Conservation (phyloP, 257 asterid species). For the Salvia rosmarinus region DNA sequence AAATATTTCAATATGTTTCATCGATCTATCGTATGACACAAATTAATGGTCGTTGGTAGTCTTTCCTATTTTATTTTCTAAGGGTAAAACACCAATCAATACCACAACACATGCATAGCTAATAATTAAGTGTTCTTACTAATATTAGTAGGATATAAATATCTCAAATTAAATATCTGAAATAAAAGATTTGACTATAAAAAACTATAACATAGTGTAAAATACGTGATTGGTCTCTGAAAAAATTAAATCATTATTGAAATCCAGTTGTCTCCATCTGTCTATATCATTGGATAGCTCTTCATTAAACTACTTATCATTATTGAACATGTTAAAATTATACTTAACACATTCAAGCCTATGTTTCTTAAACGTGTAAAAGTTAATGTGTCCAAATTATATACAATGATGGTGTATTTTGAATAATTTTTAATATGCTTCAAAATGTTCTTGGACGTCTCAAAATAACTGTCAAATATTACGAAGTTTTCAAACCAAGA, state of each 20-base stretch:
- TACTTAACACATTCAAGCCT: not conserved
- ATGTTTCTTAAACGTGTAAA: not conserved
- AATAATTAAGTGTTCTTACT: not conserved
- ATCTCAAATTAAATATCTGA: not conserved
- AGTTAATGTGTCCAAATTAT: not conserved
- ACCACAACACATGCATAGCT: not conserved
- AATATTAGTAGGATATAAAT: constrained; percentile 1
- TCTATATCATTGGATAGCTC: constrained; percentile 13
- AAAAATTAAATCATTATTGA: not conserved
- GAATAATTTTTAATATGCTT: not conserved
- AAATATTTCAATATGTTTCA: no score
- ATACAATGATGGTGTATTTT: not conserved
- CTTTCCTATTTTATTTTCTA: no score
- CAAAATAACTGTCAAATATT: not conserved
- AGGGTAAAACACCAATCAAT: not conserved
- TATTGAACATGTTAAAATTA: not conserved
- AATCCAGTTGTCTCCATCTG: not conserved
- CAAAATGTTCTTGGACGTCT: not conserved
- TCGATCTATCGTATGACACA: no score
- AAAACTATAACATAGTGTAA: not conserved
- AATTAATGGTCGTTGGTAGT: no score
- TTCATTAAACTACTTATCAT: not conserved
- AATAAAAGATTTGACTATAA: not conserved
- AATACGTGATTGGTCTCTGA: not conserved
- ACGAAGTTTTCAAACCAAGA: constrained; percentile 4